Base-by-base conservation (phyloP, 345 rosid genomes). In the Brassica carinata region DNA sequence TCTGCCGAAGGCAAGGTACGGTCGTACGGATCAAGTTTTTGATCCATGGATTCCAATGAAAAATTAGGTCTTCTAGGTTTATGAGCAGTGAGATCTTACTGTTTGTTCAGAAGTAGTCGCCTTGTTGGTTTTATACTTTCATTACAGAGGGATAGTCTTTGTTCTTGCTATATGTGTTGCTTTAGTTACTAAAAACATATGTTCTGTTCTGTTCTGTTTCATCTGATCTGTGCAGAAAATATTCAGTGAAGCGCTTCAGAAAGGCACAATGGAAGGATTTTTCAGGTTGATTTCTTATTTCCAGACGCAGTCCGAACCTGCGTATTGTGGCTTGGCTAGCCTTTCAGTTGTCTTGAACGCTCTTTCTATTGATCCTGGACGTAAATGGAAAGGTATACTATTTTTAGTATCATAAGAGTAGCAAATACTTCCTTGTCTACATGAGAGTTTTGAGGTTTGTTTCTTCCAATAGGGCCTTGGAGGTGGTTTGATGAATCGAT, bases 401-500 rank as follows among this genome's bases (percentile, higher is more conserved):
- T 53, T 51, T 23, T 29, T 27, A 48, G n/a, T 48, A n/a, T 27
- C 51, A 43, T 10, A 43, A 34, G 27, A 66, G 13, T 33, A 40
- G 83, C 0, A n/a, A 40, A 40, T 40, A 40, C 3, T 1, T 9
- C 36, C 13, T 8, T 8, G 48, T 40, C 48, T 40, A 40, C 0
- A 9, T 9, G 1, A 11, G 13, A 0, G 0, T 40, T 40, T 0
- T 40, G 48, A 40, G 48, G 14, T 40, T 40, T 7, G 1, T 1
- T 34, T 1, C 3, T 65, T 66, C 3, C 19, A 34, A 51, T 76
- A 95, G 99, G 99, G 81, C 97, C 99, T 29, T 95, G 98, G 98
- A 89, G 99, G 85, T 95, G 99, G 99, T 95, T 95, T 78, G 98
- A 95, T 85, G 99, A 91, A 79, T 89, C 96, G 48, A 93, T 95